Evolutionary conservation across 2,329 filamentous ascomycete genomes (phyloP).

Genomic region (Aspergillus flavus): DNA sequence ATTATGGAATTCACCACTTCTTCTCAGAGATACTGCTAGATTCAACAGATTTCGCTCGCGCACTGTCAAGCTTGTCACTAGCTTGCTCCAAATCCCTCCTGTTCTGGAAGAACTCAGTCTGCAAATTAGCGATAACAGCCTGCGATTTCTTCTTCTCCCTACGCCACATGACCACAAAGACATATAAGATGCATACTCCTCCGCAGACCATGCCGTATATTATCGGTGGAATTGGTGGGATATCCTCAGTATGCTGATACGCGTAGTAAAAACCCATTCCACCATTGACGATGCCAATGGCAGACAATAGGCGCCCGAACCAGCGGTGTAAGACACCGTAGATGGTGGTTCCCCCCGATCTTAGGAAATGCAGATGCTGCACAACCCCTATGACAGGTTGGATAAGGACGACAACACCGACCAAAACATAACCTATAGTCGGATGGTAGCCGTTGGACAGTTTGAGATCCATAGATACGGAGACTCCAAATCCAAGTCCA

Average conservation of each 20-base stretch:
- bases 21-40: not conserved
- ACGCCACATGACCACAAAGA: slow-evolving; percentile 21
- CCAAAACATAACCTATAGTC: slow-evolving; percentile 54
- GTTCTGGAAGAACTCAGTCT: not conserved
- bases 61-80: not conserved
- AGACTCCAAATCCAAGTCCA: slow-evolving; percentile 53
- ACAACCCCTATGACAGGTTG: slow-evolving; percentile 53
- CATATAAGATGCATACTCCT: slow-evolving; percentile 49
- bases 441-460: slow-evolving; percentile 48
- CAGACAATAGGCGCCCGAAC: slow-evolving; percentile 52
- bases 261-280: slow-evolving; percentile 55
- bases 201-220: slow-evolving; percentile 54
- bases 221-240: slow-evolving; percentile 38
- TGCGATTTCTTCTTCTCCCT: not conserved
- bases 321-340: slow-evolving; percentile 55
- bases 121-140: not conserved
- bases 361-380: slow-evolving; percentile 54
- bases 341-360: slow-evolving; percentile 44
- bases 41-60: not conserved
- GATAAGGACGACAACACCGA: slow-evolving; percentile 56
- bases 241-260: slow-evolving; percentile 38
- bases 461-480: slow-evolving; percentile 44
- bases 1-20: not conserved
- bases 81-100: not conserved
- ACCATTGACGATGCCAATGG: slow-evolving; percentile 57